phyloP scores from a whole-genome alignment of 768 basidiomycete species.

The Galerina marginata region DNA sequence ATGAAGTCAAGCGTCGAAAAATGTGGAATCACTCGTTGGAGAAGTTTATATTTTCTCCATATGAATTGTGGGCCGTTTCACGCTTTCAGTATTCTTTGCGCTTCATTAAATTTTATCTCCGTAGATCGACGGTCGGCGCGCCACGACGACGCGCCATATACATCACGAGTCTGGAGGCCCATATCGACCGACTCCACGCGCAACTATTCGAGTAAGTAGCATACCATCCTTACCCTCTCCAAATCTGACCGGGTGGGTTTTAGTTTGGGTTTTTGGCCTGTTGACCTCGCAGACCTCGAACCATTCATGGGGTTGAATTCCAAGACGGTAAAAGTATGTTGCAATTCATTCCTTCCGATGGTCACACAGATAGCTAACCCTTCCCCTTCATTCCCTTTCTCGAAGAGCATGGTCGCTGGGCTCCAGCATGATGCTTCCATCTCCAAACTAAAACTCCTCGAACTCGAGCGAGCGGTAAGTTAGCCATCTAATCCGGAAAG shows the following conservation, averaged over 20 bases:
- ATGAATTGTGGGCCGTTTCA: slow-evolving; percentile 59
- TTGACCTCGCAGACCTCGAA: slow-evolving; percentile 59
- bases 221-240: background rate
- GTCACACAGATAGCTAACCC: background rate
- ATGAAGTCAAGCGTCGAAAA: slow-evolving; percentile 68
- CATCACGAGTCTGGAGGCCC: slow-evolving; percentile 72
- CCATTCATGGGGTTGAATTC: slow-evolving; percentile 74
- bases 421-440: slow-evolving; percentile 69
- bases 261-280: slow-evolving; percentile 57
- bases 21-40: slow-evolving; percentile 83
- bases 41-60: slow-evolving; percentile 68
- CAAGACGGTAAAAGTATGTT: slow-evolving; percentile 72
- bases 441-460: slow-evolving; percentile 65
- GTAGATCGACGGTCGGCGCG: slow-evolving; percentile 69
- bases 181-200: slow-evolving; percentile 70
- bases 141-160: slow-evolving; percentile 74
- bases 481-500: background rate
- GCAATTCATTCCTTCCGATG: background rate
- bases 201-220: slow-evolving; percentile 49
- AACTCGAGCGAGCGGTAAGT: slow-evolving; percentile 72
- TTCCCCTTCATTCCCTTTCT: background rate
- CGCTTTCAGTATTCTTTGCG: background rate
- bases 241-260: background rate
- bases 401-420: slow-evolving; percentile 74
- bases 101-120: background rate